phyloP scores from a whole-genome alignment of 2,329 filamentous ascomycete species.

The Penicillium sp. region DNA sequence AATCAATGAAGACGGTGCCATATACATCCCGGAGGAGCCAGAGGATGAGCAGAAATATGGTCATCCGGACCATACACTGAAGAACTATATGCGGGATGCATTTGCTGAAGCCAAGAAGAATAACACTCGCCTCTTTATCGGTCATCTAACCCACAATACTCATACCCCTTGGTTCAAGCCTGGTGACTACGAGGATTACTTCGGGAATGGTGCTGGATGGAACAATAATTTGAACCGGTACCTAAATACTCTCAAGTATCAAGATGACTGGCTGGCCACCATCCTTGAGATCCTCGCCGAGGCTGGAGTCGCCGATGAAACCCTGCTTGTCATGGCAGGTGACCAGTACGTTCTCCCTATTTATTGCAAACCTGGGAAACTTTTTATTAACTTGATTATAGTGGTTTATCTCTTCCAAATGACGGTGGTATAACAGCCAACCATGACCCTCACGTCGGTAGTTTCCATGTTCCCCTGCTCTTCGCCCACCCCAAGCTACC shows the following conservation, averaged over 20 bases:
- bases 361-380: no score
- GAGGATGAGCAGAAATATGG: slow-evolving; percentile 25
- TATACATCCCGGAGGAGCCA: slow-evolving; percentile 18
- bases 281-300: slow-evolving; percentile 29
- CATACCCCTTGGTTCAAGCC: slow-evolving; percentile 30
- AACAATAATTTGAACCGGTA: slow-evolving; percentile 28
- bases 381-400: background rate
- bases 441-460: slow-evolving; percentile 27
- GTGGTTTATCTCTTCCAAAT: slow-evolving; percentile 27
- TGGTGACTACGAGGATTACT: slow-evolving; percentile 20
- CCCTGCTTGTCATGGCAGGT: slow-evolving; percentile 30
- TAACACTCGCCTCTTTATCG: slow-evolving; percentile 30
- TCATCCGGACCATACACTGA: slow-evolving; percentile 25
- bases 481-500: slow-evolving; percentile 27
- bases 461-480: slow-evolving; percentile 29
- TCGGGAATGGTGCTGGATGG: slow-evolving; percentile 12
- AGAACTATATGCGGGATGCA: slow-evolving; percentile 26
- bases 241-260: slow-evolving; percentile 29
- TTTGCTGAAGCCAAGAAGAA: slow-evolving; percentile 26
- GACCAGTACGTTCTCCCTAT: slow-evolving; percentile 21
- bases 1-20: slow-evolving; percentile 19
- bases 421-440: slow-evolving; percentile 29
- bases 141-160: slow-evolving; percentile 29
- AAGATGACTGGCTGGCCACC: slow-evolving; percentile 27
- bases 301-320: slow-evolving; percentile 30